Evolutionary conservation across 2,329 filamentous ascomycete species (phyloP).

Genomic region (Fusarium globosum): DNA sequence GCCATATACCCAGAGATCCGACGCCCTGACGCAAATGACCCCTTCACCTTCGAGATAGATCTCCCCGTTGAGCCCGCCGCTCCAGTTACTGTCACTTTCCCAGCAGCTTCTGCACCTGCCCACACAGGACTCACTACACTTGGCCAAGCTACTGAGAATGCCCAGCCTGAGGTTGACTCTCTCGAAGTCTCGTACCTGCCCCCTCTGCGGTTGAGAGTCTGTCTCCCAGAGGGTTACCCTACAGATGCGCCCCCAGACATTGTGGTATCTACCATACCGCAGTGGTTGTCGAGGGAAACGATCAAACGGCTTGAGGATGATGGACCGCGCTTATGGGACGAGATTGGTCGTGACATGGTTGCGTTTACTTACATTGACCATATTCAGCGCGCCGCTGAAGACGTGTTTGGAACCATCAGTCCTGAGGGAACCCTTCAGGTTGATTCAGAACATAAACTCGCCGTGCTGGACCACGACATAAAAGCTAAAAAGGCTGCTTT

Average conservation of each 20-base stretch:
- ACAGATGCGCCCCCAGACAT: conserved; percentile 61
- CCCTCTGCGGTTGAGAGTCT: conserved; percentile 63
- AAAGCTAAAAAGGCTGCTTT: conserved; percentile 80
- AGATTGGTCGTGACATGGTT: conserved; percentile 67
- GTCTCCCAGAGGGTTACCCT: conserved; percentile 69
- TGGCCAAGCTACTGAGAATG: conserved; percentile 21
- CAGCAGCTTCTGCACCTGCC: conserved; percentile 52
- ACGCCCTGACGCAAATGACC: conserved; percentile 53
- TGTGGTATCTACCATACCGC: conserved; percentile 63
- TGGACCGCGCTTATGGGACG: conserved; percentile 68
- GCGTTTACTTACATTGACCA: conserved; percentile 73
- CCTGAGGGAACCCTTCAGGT: conserved; percentile 62
- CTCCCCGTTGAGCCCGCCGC: conserved; percentile 66
- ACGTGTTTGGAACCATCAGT: conserved; percentile 68
- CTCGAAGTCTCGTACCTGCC: conserved; percentile 68
- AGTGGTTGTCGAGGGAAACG: conserved; percentile 65
- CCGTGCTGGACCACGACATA: conserved; percentile 81
- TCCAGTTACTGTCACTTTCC: conserved; percentile 68
- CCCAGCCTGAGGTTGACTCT: conserved; percentile 53
- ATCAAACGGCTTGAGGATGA: conserved; percentile 63
- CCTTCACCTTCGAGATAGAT: conserved; percentile 65
- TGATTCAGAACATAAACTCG: conserved; percentile 70
- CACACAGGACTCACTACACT: conserved; percentile 23
- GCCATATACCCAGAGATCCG: conserved; percentile 76
- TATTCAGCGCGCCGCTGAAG: conserved; percentile 67